Evolutionary conservation across 225 moss, liverwort and hornwort species (phyloP).

Genomic region (Climacium dendroides): DNA sequence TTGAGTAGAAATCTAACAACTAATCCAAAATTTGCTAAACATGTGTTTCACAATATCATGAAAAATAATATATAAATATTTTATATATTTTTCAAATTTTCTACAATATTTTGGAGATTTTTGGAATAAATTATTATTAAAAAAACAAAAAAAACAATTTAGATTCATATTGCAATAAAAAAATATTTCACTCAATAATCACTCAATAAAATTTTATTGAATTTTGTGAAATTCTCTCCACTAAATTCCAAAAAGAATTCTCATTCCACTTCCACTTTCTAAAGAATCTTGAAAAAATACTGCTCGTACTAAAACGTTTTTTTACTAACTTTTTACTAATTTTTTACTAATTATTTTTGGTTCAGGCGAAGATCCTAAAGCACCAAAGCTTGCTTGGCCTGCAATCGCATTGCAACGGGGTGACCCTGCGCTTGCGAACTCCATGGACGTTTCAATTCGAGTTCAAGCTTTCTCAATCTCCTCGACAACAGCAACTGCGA

Average conservation of each 20-base stretch:
- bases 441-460: not conserved
- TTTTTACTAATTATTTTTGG: not conserved
- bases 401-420: not conserved
- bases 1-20: not conserved
- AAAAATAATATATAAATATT: not conserved
- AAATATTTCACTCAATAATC: not conserved
- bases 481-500: not conserved
- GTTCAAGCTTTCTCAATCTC: not conserved
- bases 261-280: not conserved
- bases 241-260: not conserved
- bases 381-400: not conserved
- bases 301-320: not conserved
- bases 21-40: not conserved
- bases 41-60: not conserved
- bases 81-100: not conserved
- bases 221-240: not conserved
- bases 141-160: not conserved
- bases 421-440: not conserved
- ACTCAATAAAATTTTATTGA: accelerated
- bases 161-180: too few relatives aligned
- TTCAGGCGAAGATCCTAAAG: too few relatives aligned
- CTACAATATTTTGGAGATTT: not conserved
- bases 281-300: not conserved
- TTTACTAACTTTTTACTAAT: too few relatives aligned
- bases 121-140: not conserved